Percentiles rank a stretch among this genome's conserved stretches.
These are phyloP conservation scores for Juncus inflexus DNA, from an alignment of 176 grass and related monocot species.

Conservation along the genomic window DNA sequence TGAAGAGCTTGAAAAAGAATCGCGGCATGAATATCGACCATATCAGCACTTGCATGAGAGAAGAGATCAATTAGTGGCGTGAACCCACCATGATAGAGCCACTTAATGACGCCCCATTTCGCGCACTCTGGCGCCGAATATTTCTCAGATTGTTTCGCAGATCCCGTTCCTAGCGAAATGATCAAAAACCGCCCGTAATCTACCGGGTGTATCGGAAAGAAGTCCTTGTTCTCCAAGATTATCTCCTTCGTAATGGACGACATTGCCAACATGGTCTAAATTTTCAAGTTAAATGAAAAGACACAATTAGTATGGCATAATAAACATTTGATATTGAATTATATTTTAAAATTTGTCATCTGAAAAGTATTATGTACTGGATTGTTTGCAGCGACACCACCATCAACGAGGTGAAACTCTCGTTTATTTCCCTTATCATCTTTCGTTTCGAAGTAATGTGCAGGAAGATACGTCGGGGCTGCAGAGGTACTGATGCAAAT, in stretches of 20 bases:
- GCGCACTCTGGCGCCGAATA: conserved; percentile 41
- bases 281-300: background rate
- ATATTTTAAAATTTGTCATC: background rate
- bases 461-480: conserved; percentile 57
- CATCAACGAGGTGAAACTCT: conserved; percentile 52
- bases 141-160: conserved; percentile 23
- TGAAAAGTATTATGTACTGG: conserved; percentile 26
- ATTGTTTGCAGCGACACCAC: conserved; percentile 62
- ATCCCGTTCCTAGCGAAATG: conserved; percentile 64
- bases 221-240: conserved; percentile 35
- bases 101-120: conserved; percentile 67
- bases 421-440: background rate
- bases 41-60: conserved; percentile 49
- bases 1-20: conserved; percentile 40
- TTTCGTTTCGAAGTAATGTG: conserved; percentile 31
- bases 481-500: conserved; percentile 72
- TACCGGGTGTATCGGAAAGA: conserved; percentile 29
- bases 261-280: conserved; percentile 56
- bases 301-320: background rate
- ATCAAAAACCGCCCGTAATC: conserved; percentile 65
- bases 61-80: conserved; percentile 63
- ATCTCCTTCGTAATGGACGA: conserved; percentile 45
- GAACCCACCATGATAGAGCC: conserved; percentile 44
- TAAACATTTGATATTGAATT: background rate
- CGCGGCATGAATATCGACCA: conserved; percentile 69